Base-by-base conservation (phyloP, 306 rosid species). In the cucumber (Cucumis sativus) region DNA sequence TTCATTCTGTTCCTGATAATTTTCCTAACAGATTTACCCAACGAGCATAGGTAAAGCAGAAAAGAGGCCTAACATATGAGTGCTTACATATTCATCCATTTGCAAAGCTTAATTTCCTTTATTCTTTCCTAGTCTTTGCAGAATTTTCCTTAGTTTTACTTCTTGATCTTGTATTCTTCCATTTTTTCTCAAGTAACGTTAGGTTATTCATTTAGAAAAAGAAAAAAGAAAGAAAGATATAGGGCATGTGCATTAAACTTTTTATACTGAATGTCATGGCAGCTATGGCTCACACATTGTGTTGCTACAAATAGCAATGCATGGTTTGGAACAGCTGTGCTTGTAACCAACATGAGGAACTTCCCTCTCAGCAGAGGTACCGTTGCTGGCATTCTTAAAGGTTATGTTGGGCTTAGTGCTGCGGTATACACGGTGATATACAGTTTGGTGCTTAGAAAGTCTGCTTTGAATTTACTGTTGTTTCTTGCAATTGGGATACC, bases 261-360 rank as follows among this genome's bases (percentile, higher is more conserved):
- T 54, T 43, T 4, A 33, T 47, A 63, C 74, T 49, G 75, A 64
- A 10, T 84, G 61, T 49, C 70, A 64, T 87, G 62, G 81, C 95
- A 93, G 98, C 45, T 91, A 74, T 93, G 87, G 67, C 18, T 93
- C 4, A 87, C 93, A 51, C 97, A 91, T 28, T 84, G 88, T 64
- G 72, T 91, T 25, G 98, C 91, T 63, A 47, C 89, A 3, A 86
- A 91, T 45, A 85, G 97, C 81, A 43, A 80, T 47, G 93, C 98
- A 45, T 93, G 98, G 97, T 80, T 89, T 5, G 90, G 93, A 25
- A 89, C 92, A 6, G 86, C 97, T 2, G 92, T 91, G 75, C 92
- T 91, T 62, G 92, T 93, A 37, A 90, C 92, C 78, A 93, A 91
- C 90, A 93, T 93, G 98, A 93, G 96, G 75, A 93, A 93, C 87